Evolutionary conservation across 1,284 basidiomycete species (phyloP), one percentile per base, ranked within the genome.

Genomic region (Cutaneotrichosporon spelunceum): DNA sequence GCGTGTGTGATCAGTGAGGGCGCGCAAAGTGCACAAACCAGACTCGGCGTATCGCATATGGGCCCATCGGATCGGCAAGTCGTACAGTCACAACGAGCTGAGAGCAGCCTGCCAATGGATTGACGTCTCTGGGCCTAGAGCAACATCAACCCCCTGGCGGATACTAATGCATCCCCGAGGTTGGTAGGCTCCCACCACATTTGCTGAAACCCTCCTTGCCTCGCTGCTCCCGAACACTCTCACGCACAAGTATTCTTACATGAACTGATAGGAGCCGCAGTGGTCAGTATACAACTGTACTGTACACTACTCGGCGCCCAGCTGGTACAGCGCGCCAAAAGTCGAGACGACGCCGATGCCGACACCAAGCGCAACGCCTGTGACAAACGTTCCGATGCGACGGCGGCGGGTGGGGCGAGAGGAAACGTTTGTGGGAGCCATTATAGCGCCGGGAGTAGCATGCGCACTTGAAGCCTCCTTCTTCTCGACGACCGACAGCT

Each of bases 261-360:
- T 50, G 26, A 19, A n/a, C 48, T 11, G 19, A n/a, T 42, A 8
- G 19, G 39, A 19, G 39, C 39, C 39, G 19, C 4, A 42, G 39
- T 19, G 39, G 19, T 19, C 39, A 42, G 7, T 5, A 42, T 42
- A 42, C 39, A 42, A 42, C 39, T 19, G 16, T 19, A 4, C 19
- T 42, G 48, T 27, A 9, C 19, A 16, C 48, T 53, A 53, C 52
- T 53, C 52, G 9, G 52, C 52, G 14, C 52, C 52, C 34, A 53
- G 52, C 52, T 53, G 52, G 52, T 53, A 53, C 34, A 53, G 52
- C 21, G 52, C 52, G 23, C 52, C 52, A 26, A 53, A 53, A 8
- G 52, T 53, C 13, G 27, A 26, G 30, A 21, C 34, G 14, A 23
- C 34, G 34, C 52, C 48, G 26, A 49, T 26, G 16, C 48, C 48